These are phyloP conservation scores for Cardamine resedifolia DNA, from an alignment of 345 rosid genomes.

Conservation along the genomic window DNA sequence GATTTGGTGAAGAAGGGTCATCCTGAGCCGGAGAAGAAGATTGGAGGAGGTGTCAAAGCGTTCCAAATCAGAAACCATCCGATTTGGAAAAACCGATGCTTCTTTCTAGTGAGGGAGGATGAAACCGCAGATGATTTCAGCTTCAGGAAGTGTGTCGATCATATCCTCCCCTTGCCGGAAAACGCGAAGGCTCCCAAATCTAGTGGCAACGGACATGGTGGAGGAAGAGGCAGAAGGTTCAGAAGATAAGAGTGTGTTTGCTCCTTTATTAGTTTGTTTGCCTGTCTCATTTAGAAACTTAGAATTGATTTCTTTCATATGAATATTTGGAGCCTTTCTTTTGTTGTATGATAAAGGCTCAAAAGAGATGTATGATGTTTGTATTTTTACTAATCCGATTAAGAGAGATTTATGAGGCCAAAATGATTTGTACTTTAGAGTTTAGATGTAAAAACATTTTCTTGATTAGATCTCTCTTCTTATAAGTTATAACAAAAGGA, in stretches of 20 bases:
- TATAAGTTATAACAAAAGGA: too few species aligned
- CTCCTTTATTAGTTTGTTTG: neutral
- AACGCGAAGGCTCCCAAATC: conserved; percentile 57
- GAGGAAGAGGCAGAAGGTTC: conserved; percentile 46
- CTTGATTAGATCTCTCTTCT: too few species aligned
- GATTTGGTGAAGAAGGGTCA: conserved; percentile 82
- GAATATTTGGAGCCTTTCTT: neutral
- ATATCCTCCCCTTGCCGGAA: conserved; percentile 82
- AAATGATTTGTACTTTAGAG: too few species aligned
- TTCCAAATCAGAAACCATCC: conserved; percentile 79
- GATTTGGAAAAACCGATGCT: conserved; percentile 67
- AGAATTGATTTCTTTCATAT: too few species aligned
- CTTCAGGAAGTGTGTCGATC: conserved; percentile 94
- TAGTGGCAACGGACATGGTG: conserved; percentile 44
- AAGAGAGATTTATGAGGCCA: neutral
- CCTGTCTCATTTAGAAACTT: too few species aligned
- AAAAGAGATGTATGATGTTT: neutral
- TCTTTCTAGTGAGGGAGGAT: conserved; percentile 78
- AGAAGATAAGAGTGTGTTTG: conserved; percentile 26
- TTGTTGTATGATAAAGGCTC: neutral
- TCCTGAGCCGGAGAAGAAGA: conserved; percentile 68
- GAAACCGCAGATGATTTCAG: conserved; percentile 78
- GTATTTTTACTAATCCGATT: neutral
- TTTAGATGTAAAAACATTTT: too few species aligned
- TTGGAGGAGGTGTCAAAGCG: conserved; percentile 65